Evolutionary conservation across 2,329 filamentous ascomycete species (phyloP), one percentile per base, ranked within the genome.

Genomic region (Monilinia laxa): DNA sequence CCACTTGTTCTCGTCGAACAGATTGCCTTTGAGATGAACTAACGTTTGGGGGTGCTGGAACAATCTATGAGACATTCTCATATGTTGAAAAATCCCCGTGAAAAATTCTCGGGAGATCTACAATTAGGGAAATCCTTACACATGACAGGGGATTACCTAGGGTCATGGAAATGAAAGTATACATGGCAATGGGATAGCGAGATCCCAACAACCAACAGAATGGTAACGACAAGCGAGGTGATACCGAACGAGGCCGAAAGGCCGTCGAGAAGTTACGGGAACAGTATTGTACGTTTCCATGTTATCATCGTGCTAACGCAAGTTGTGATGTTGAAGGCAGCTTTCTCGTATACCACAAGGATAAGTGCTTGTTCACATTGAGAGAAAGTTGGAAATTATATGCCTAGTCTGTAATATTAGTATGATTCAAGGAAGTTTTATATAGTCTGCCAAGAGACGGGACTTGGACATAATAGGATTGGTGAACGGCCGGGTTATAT

Each of bases 211-310:
- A 55, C 31, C 5, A 38, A 7, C 5, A 23, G 2, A 11, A 10
- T 16, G n/a, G 4, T 2, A 51, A 10, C 12, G 20, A 35, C 12
- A 49, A 31, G 20, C 45, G 20, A 23, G 3, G 23, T 23, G 42
- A 20, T 60, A n/a, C 57, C 20, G 14, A 60, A 59, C 18, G 28
- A 60, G 42, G 42, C 20, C 35, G 42, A 49, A 59, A 35, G 42
- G 23, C 25, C 12, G 45, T n/a, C 25, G 28, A 49, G 28, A 16
- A 7, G 12, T 49, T 49, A 20, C 16, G 7, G n/a, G 11, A 58
- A 28, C 28, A 4, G 28, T 28, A 28, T 28, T 28, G 28, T 28
- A 28, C 4, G 28, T 28, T 28, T 28, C 28, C 3, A 28, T 28
- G 28, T 20, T 18, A 59, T 18, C 9, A 28, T 31, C 10, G 28